Conservation (phyloP, 169 alveolate genomes). For the Cryptosporidium muris region DNA sequence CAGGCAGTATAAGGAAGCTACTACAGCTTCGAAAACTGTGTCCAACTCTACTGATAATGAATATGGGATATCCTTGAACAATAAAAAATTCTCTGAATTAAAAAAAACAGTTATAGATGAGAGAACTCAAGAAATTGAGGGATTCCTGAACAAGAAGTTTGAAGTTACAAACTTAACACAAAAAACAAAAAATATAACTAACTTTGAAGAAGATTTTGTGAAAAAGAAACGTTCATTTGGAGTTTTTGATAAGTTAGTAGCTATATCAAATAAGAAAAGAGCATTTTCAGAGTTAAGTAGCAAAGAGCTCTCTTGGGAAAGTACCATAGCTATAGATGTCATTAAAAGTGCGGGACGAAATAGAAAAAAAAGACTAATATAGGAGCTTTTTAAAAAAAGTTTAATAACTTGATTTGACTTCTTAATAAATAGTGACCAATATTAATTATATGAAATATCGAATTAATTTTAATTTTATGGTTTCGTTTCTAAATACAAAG, state of each 20-base stretch:
- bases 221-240: slow-evolving; percentile 27
- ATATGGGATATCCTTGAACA: neutral
- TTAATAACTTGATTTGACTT: neutral
- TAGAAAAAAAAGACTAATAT: neutral
- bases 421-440: neutral
- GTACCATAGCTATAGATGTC: slow-evolving; percentile 44
- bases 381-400: neutral
- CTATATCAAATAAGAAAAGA: slow-evolving; percentile 16
- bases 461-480: too few species aligned
- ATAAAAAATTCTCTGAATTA: neutral
- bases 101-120: neutral
- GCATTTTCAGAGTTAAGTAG: neutral
- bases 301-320: slow-evolving; percentile 19
- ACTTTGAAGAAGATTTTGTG: neutral
- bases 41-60: neutral
- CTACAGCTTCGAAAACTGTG: too few species aligned
- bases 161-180: neutral
- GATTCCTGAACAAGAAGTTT: neutral
- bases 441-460: neutral
- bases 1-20: too few species aligned
- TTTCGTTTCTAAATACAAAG: too few species aligned
- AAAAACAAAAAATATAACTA: neutral
- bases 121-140: neutral
- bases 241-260: slow-evolving; percentile 47
- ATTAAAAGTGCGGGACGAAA: slow-evolving; percentile 33